Conservation (phyloP, 1,284 basidiomycete species). For the Chalciporus sp. region DNA sequence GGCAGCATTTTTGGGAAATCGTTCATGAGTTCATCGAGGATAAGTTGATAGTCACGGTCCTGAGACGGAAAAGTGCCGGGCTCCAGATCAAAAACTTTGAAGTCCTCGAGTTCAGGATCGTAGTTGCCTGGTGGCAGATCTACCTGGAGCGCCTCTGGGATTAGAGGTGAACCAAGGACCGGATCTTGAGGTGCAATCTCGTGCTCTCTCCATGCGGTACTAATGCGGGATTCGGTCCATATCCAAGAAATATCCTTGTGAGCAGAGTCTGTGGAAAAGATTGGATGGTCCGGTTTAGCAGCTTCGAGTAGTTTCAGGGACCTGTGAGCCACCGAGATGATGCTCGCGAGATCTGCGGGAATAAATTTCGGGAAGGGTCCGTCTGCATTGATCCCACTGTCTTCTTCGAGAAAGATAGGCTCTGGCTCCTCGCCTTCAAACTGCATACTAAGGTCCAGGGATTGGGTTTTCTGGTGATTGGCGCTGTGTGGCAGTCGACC, state of each 20-base stretch:
- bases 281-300: constrained; percentile 60
- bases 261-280: constrained; percentile 39
- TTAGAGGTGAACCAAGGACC: background rate
- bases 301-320: constrained; percentile 64
- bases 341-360: constrained; percentile 45
- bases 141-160: background rate
- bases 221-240: constrained; percentile 60
- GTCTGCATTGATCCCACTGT: constrained; percentile 38
- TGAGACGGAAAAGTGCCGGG: constrained; percentile 50
- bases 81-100: constrained; percentile 65
- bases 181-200: background rate
- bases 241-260: constrained; percentile 57
- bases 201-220: constrained; percentile 40
- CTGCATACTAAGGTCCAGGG: constrained; percentile 30
- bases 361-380: constrained; percentile 63
- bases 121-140: constrained; percentile 13
- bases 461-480: constrained; percentile 18
- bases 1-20: constrained; percentile 62
- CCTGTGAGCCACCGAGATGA: constrained; percentile 62
- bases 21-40: constrained; percentile 50
- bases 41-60: constrained; percentile 29
- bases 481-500: constrained; percentile 30
- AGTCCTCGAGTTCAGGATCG: constrained; percentile 45
- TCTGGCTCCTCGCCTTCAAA: constrained; percentile 39
- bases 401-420: constrained; percentile 42